Evolutionary conservation across 305 asterid species (phyloP), one percentile per base, ranked within the genome.

Genomic region (Fraxinus nigra): DNA sequence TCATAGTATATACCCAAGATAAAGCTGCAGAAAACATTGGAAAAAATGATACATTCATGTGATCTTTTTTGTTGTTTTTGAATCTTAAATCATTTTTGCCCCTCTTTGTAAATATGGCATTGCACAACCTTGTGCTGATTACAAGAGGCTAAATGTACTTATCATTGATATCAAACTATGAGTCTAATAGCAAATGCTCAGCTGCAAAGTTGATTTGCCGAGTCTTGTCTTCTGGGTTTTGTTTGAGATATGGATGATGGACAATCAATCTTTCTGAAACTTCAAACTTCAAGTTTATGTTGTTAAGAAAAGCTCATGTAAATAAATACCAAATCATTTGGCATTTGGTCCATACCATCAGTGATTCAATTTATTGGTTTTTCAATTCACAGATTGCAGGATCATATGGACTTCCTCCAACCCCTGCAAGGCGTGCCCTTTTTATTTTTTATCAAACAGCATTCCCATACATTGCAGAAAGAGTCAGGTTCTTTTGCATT

Each of bases 381-480:
- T 75, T 83, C 80, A 81, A 40, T 76, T 86, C 86, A 37, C 89
- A 96, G 99, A 94, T 93, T 91, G 89, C 98, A 20, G 98, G 98
- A 80, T 88, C 91, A 79, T 87, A 89, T 89, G 98, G 95, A 63
- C 97, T 94, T 85, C 92, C 98, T 72, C 99, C 98, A 78, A 96
- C 98, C 86, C 95, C 99, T 10, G 98, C 98, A 6, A 91, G 97
- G 84, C 97, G 97, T 78, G 93, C 96, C 83, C 93, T 96, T 75
- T 96, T 94, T 88, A 94, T 94, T 78, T 87, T 96, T 87, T 93
- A 91, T 85, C 99, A 94, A 88, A 91, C 97, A 59, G 93, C 98
- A 35, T 91, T 96, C 83, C 99, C 98, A 34, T 94, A 96, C 78
- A 92, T 96, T 85, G 98, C 97, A 82, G 99, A 96, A 88, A 88